Evolutionary conservation across 1,284 basidiomycete species (phyloP).

Genomic region (Apiotrichum veenhuisii): DNA sequence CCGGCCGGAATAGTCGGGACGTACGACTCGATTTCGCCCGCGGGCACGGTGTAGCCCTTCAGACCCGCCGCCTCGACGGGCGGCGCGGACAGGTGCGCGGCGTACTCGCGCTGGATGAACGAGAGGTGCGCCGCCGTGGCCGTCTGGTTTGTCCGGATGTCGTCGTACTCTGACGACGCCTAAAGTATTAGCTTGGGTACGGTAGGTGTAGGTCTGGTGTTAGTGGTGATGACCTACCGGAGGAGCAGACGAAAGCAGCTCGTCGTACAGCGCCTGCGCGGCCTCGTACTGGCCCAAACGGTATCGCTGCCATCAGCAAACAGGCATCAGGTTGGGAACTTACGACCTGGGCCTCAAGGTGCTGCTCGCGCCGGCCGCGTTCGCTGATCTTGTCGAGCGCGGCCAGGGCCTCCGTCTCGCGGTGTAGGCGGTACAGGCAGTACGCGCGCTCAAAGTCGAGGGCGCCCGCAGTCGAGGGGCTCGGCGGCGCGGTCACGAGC

Average conservation of each 20-base stretch:
- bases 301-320: slow-evolving; percentile 57
- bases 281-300: slow-evolving; percentile 68
- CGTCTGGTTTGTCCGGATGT: slow-evolving; percentile 74
- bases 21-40: slow-evolving; percentile 36
- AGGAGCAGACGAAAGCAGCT: slow-evolving; percentile 68
- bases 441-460: slow-evolving; percentile 70
- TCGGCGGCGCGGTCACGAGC: slow-evolving; percentile 44
- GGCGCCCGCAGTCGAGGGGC: slow-evolving; percentile 19
- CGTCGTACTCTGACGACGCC: slow-evolving; percentile 79
- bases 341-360: slow-evolving; percentile 81
- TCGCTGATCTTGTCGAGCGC: slow-evolving; percentile 55
- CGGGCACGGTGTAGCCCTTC: slow-evolving; percentile 18
- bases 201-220: no score
- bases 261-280: slow-evolving; percentile 70
- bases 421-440: slow-evolving; percentile 72
- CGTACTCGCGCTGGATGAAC: slow-evolving; percentile 68
- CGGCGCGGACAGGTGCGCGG: slow-evolving; percentile 48
- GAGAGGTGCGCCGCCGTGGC: slow-evolving; percentile 74
- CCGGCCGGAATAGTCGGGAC: slow-evolving; percentile 41
- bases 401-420: slow-evolving; percentile 62
- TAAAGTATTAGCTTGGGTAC: slow-evolving; percentile 43
- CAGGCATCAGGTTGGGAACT: slow-evolving; percentile 35
- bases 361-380: slow-evolving; percentile 63
- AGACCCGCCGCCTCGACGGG: slow-evolving; percentile 17
- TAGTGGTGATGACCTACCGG: slow-evolving; percentile 55